Base-by-base conservation (phyloP, 805 yeast species). In the Cyberlindnera maclurae region DNA sequence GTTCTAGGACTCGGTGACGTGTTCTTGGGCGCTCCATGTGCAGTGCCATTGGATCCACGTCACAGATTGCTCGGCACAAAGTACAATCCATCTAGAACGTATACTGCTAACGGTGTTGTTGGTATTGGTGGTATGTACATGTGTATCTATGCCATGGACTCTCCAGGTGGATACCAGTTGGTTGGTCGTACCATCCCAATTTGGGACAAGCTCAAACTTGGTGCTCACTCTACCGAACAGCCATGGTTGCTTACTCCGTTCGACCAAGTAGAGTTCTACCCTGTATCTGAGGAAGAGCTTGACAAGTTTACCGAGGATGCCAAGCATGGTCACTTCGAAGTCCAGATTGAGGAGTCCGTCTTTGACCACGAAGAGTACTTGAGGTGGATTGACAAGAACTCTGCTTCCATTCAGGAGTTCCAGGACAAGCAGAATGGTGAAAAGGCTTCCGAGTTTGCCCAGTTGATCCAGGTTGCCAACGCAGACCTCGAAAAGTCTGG, bases 101-200 rank as follows among this genome's bases (percentile, higher is more conserved):
- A 73, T 67, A 90, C 98, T 3, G 96, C 96, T 29, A 86, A 87
- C 57, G 98, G 98, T 50, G 84, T 93, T 28, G 97, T 90, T 45
- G 98, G 98, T 56, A 81, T 93, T 58, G 98, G 98, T 46, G 97
- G 98, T 52, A 87, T 83, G 85, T 93, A 88, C 72, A 89, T 90
- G 97, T 90, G 97, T 68, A 89, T 90, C 52, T 90, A 90, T 64
- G 87, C 97, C 26, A 89, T 90, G 90, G 62, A 57, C 34, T 87
- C 96, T 18, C 98, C 98, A 34, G 98, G 98, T 65, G 98, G 98
- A 26, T 90, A 90, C 64, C 97, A 90, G 66, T 73, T 90, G 51
- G 90, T 88, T 45, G 98, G 97, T 41, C 77, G 97, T 58, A 90
- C 98, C 10, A 79, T 93, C 49, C 97, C 97, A 39, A 89, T 90